A percentile compares a stretch with the other conserved stretches of the same genome.
Evolutionary conservation across 768 basidiomycete species (phyloP).

Genomic region (Auriscalpium vulgare): DNA sequence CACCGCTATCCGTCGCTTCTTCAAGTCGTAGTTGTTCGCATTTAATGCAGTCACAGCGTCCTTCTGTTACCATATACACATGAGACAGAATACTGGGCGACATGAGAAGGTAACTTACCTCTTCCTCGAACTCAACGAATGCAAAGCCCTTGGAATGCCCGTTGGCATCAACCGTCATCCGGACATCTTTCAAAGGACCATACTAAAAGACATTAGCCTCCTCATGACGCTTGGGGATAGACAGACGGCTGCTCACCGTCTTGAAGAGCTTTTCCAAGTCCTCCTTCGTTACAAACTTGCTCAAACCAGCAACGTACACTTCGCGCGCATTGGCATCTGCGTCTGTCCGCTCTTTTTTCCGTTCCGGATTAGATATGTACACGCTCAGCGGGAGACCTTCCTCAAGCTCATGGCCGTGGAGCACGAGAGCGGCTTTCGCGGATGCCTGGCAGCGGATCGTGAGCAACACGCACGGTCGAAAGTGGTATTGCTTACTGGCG

Average conservation of each 20-base stretch:
- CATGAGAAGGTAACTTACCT: slow-evolving; percentile 37
- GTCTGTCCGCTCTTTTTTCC: slow-evolving; percentile 86
- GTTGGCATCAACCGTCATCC: slow-evolving; percentile 66
- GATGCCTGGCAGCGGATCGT: slow-evolving; percentile 33
- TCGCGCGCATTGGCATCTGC: slow-evolving; percentile 78
- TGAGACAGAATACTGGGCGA: not conserved
- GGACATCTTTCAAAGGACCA: slow-evolving; percentile 73
- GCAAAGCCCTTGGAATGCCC: slow-evolving; percentile 79
- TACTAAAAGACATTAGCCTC: slow-evolving; percentile 41
- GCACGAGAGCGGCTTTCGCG: slow-evolving; percentile 70
- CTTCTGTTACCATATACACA: slow-evolving; percentile 32
- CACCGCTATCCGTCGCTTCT: slow-evolving; percentile 84
- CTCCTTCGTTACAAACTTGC: slow-evolving; percentile 62
- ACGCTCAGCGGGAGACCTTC: slow-evolving; percentile 65
- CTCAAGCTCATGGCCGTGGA: slow-evolving; percentile 72
- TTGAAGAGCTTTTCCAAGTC: slow-evolving; percentile 78
- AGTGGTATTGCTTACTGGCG: slow-evolving; percentile 50
- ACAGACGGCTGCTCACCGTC: slow-evolving; percentile 40
- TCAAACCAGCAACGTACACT: slow-evolving; percentile 82
- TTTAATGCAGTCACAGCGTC: slow-evolving; percentile 63
- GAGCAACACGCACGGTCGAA: not conserved
- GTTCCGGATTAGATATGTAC: slow-evolving; percentile 82
- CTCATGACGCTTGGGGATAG: not conserved
- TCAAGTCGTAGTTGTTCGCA: slow-evolving; percentile 83
- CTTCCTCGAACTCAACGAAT: slow-evolving; percentile 83